These are phyloP conservation scores for Exophiala sideris DNA, from an alignment of 2,329 filamentous ascomycete genomes.

Conservation along the genomic window DNA sequence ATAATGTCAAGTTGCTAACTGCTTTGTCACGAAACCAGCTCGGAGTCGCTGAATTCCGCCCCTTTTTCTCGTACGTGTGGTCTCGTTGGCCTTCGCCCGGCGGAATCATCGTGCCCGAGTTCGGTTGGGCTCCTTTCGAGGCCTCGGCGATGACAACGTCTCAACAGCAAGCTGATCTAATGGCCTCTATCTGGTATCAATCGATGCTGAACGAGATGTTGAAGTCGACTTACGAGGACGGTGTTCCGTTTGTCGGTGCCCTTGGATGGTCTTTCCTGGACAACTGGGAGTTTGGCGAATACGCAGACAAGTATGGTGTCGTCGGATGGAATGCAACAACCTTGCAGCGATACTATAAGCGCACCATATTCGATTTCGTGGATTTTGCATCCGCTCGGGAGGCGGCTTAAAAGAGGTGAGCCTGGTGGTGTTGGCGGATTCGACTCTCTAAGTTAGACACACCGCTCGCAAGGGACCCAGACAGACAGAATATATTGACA, in stretches of 20 bases:
- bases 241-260: not conserved
- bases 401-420: no score
- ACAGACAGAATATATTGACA: no score
- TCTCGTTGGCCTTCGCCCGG: not conserved
- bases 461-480: no score
- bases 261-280: not conserved
- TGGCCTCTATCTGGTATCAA: not conserved
- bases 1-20: not conserved
- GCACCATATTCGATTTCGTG: not conserved
- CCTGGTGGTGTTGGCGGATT: no score
- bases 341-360: not conserved
- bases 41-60: not conserved
- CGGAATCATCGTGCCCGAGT: not conserved
- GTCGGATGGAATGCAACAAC: not conserved
- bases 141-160: not conserved
- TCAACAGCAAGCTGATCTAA: not conserved
- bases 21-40: not conserved
- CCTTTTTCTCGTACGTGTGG: not conserved
- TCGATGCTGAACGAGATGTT: not conserved
- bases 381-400: not conserved
- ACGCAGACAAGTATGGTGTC: not conserved
- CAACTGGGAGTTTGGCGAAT: not conserved
- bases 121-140: not conserved
- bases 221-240: not conserved
- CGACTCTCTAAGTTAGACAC: no score